Percentiles rank a stretch among this genome's conserved stretches.
Evolutionary conservation across 2,329 filamentous ascomycete genomes (phyloP).

Genomic region (Monosporascus sp.): DNA sequence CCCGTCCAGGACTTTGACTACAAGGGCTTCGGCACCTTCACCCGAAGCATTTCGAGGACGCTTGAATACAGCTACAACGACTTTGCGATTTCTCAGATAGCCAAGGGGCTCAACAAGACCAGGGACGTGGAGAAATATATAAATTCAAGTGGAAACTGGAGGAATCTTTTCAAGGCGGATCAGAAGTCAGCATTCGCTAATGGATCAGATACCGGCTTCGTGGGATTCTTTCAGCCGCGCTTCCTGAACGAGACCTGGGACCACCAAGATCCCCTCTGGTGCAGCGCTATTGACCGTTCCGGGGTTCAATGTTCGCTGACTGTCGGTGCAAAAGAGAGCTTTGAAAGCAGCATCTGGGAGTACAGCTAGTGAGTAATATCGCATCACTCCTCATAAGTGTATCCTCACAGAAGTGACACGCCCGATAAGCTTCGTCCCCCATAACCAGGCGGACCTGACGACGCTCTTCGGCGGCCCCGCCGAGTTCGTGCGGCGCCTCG

Average conservation of each 20-base stretch:
- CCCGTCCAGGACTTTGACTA: slow-evolving; percentile 64
- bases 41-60: slow-evolving; percentile 65
- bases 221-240: slow-evolving; percentile 65
- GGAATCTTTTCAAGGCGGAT: slow-evolving; percentile 57
- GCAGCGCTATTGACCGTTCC: slow-evolving; percentile 47
- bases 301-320: slow-evolving; percentile 57
- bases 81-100: slow-evolving; percentile 62
- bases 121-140: slow-evolving; percentile 56
- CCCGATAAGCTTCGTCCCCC: slow-evolving; percentile 42
- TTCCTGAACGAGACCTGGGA: slow-evolving; percentile 65
- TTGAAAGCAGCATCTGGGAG: slow-evolving; percentile 67
- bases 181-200: slow-evolving; percentile 50
- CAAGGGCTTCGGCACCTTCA: slow-evolving; percentile 63
- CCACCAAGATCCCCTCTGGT: slow-evolving; percentile 62
- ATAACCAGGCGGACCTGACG: slow-evolving; percentile 50
- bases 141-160: slow-evolving; percentile 58
- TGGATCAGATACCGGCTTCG: slow-evolving; percentile 58
- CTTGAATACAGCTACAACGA: slow-evolving; percentile 78
- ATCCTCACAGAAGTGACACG: background rate
- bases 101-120: slow-evolving; percentile 48
- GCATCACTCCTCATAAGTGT: too few relatives aligned
- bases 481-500: slow-evolving; percentile 52
- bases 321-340: slow-evolving; percentile 61
- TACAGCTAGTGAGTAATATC: slow-evolving; percentile 56
- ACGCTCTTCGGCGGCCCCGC: slow-evolving; percentile 54